Conservation (phyloP, 192 early-diverging fungal species). For the Chytriomyces hyalinus region DNA sequence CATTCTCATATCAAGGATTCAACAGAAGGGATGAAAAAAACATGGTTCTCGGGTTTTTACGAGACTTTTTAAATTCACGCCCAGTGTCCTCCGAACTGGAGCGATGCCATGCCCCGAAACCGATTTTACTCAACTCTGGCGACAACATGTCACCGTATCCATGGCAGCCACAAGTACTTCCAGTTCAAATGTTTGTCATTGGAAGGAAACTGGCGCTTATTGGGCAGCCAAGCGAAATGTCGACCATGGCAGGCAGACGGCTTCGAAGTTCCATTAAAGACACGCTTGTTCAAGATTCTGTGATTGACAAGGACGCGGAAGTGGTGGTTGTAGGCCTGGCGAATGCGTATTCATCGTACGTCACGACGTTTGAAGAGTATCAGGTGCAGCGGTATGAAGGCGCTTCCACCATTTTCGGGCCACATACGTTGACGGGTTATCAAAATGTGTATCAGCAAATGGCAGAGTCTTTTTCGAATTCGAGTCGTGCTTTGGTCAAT, state of each 20-base stretch:
- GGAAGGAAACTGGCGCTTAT: slow-evolving; percentile 55
- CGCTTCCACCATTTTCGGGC: slow-evolving; percentile 63
- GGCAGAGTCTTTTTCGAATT: slow-evolving; percentile 47
- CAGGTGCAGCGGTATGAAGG: slow-evolving; percentile 68
- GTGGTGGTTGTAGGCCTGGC: slow-evolving; percentile 60
- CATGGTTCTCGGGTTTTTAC: slow-evolving; percentile 23
- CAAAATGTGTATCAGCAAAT: slow-evolving; percentile 57
- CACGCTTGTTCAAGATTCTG: slow-evolving; percentile 44
- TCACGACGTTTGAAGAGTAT: slow-evolving; percentile 58
- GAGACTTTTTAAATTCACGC: slow-evolving; percentile 7
- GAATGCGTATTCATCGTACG: slow-evolving; percentile 62
- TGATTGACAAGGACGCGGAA: slow-evolving; percentile 46
- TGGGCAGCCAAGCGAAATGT: slow-evolving; percentile 62
- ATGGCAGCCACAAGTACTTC: slow-evolving; percentile 59
- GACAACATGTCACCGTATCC: slow-evolving; percentile 38
- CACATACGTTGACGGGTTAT: slow-evolving; percentile 61
- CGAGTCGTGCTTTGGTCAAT: neutral
- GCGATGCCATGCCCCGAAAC: slow-evolving; percentile 62
- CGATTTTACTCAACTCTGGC: slow-evolving; percentile 63
- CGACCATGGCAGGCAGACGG: slow-evolving; percentile 68
- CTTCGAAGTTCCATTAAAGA: slow-evolving; percentile 42
- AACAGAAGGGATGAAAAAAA: slow-evolving; percentile 21
- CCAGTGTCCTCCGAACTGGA: slow-evolving; percentile 36
- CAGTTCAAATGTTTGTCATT: slow-evolving; percentile 58
- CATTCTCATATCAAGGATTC: slow-evolving; percentile 32